Evolutionary conservation across 768 basidiomycete genomes (phyloP), one percentile per base, ranked within the genome.

Genomic region (Coprinopsis marcescibilis): DNA sequence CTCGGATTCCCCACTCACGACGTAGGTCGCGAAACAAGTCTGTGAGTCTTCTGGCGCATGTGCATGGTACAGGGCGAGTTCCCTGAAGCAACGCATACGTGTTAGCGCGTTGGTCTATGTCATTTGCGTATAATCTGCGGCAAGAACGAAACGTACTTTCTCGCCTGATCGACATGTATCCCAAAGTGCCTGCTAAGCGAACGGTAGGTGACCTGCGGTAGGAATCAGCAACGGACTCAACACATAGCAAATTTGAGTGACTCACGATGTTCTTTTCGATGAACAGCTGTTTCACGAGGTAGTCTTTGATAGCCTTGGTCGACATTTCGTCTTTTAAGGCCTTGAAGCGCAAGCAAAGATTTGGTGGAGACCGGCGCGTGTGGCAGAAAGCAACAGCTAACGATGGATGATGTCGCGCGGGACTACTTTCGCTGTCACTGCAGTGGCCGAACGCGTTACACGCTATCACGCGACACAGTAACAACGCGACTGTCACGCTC

Each of bases 121-220:
- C 42, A 7, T 50, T 23, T 27, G 10, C 8, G 36, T 27, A 24
- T 8, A 34, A 7, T 37, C 36, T 11, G 23, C 32, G 45, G 24
- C 27, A 40, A 8, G 14, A 17, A 45, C 32, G 20, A n/a, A 14
- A 41, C 75, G 56, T 50, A 89, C 89, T 81, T 84, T 60, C 89
- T 91, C 15, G 89, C 88, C 29, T 65, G 65, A 61, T 89, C 86
- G 56, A 89, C 86, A 55, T 89, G 83, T 44, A 90, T 71, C 0
- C 71, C 70, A 35, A 87, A 71, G 32, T 76, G 77, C 52, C 85
- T 76, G 55, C 89, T 89, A 40, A 91, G 70, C 3, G 78, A 81
- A 29, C 88, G 76, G 61, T 78, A 91, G 3, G 89, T 91, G 48
- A 91, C 85, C 88, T 90, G 49, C n/a, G n/a, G n/a, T n/a, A n/a